These are phyloP conservation scores for Tylopilus sp. DNA, from an alignment of 768 basidiomycete genomes.

Conservation along the genomic window DNA sequence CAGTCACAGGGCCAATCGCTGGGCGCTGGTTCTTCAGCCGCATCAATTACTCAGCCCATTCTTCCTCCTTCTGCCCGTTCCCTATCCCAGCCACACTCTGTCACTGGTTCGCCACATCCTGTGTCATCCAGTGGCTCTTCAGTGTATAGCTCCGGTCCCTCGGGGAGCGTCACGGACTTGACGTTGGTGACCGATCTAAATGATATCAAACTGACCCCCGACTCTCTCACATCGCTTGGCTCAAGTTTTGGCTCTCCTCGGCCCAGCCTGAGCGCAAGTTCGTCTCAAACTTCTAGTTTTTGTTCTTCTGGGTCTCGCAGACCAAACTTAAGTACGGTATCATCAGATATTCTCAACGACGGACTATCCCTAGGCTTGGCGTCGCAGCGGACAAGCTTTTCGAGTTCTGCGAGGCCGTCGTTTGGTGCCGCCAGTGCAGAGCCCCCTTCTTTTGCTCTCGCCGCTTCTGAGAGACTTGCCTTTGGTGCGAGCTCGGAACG, in stretches of 20 bases:
- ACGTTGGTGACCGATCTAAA: constrained; percentile 25
- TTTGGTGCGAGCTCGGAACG: constrained; percentile 17
- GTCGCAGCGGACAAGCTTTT: constrained; percentile 24
- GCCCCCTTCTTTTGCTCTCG: constrained; percentile 11
- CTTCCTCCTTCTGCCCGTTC: constrained; percentile 20
- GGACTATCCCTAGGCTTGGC: constrained; percentile 12
- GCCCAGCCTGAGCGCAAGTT: constrained; percentile 26
- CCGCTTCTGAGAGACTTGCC: constrained; percentile 16
- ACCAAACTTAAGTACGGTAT: constrained; percentile 16
- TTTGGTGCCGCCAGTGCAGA: constrained; percentile 18
- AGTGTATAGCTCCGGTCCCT: constrained; percentile 11
- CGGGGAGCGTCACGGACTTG: constrained; percentile 17
- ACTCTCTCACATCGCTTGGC: constrained; percentile 25
- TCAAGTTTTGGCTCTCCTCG: constrained; percentile 25
- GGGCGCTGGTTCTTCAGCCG: constrained; percentile 11
- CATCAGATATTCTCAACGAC: constrained; percentile 21
- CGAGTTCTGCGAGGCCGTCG: constrained; percentile 15
- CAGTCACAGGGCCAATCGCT: constrained; percentile 21
- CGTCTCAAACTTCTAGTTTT: constrained; percentile 29
- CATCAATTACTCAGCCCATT: constrained; percentile 21
- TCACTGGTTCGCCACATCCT: constrained; percentile 27
- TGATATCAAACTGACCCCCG: constrained; percentile 23
- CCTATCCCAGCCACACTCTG: constrained; percentile 27
- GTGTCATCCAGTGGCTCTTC: constrained; percentile 22
- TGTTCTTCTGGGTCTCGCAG: constrained; percentile 23